Conservation (phyloP, 108 stramenopile genomes). For the Stephanodiscus minutulus region DNA sequence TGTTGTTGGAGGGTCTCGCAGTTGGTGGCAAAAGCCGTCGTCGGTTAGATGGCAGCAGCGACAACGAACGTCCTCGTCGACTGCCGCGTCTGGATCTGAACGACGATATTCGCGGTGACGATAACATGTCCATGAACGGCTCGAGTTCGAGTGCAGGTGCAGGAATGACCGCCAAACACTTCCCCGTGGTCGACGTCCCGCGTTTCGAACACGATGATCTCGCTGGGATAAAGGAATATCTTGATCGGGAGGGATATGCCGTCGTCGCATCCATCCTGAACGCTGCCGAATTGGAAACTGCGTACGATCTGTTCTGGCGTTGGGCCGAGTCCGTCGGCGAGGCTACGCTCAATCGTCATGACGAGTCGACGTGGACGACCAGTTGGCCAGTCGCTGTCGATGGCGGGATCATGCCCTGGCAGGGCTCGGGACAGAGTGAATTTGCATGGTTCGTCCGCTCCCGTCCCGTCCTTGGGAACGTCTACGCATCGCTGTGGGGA, state of each 20-base stretch:
- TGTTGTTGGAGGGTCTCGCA: no score
- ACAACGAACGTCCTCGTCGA: no score
- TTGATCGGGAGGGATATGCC: not conserved
- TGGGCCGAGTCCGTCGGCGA: not conserved
- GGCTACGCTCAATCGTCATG: not conserved
- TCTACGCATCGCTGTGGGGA: not conserved
- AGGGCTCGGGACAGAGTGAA: not conserved
- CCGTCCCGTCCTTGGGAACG: not conserved
- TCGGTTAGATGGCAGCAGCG: no score
- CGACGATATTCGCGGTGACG: no score
- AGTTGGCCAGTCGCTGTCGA: not conserved
- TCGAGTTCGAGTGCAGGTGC: no score
- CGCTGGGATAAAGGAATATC: not conserved
- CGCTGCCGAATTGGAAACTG: not conserved
- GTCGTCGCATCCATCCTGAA: not conserved
- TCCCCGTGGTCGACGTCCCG: not conserved
- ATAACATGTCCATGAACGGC: no score
- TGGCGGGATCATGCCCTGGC: not conserved
- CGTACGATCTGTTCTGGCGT: not conserved
- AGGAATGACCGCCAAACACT: no score
- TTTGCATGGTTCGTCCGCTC: not conserved
- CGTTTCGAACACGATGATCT: not conserved
- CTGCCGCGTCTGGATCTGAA: no score
- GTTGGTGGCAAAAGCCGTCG: no score
- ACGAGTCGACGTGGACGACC: not conserved